Evolutionary conservation across 768 basidiomycete species (phyloP), one percentile per base, ranked within the genome.

Genomic region (Mycena chlorophos): DNA sequence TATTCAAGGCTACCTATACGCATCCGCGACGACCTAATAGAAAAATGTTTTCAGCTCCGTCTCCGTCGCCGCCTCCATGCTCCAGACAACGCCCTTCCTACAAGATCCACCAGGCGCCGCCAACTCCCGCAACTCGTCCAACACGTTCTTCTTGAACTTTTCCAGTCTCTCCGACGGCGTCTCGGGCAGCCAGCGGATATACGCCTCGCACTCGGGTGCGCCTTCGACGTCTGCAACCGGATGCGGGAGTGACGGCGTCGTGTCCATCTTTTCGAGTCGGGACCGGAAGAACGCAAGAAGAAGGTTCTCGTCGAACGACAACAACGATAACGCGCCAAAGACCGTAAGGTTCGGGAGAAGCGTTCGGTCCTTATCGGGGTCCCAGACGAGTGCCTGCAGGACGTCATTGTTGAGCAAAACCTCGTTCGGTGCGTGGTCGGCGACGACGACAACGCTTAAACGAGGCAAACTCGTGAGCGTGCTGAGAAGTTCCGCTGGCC

Each of bases 11-110:
- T n/a, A n/a, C n/a, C n/a, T n/a, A n/a, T n/a, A n/a, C n/a, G n/a
- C n/a, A n/a, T n/a, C n/a, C n/a, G n/a, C n/a, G n/a, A n/a, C n/a
- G n/a, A n/a, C n/a, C n/a, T n/a, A 42, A 42, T 57, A 57, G 42
- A 57, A 57, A 29, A 57, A 57, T 0, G 45, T 57, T n/a, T 57
- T 37, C 43, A 57, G 23, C 39, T 57, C 56, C 37, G 38, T 38
- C 27, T 57, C 56, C 13, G 28, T 52, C 0, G 46, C 56, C 17
- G 14, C 29, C 45, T 57, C 51, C 17, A 57, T 57, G 8, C 50
- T 52, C 14, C 46, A 50, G 29, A 52, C 46, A 2, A 57, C 19
- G 4, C 38, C 46, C 5, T 40, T 38, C 16, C 29, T 46, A 13
- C 31, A 5, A 20, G 42, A 5, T 25, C n/a, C n/a, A n/a, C n/a